Evolutionary conservation across 345 rosid species (phyloP), one percentile per base, ranked within the genome.

Genomic region (Acer yangbiense): DNA sequence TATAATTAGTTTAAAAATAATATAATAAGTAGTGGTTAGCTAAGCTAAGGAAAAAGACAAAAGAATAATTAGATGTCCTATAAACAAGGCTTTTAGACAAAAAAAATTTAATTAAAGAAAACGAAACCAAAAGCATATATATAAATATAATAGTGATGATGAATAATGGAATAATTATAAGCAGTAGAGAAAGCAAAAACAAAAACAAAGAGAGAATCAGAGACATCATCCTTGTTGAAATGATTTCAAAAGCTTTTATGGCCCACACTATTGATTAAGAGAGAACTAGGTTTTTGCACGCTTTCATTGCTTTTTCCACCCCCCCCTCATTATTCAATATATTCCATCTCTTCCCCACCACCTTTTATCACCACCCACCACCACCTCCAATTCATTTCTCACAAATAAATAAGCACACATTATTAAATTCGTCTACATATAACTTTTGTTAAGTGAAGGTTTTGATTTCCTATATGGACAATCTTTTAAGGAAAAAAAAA

Each of bases 271-370:
- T 18, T 74, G 63, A 65, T 55, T 21, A 16, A 21, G 65, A 76
- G 72, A 76, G 66, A 54, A 55, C 54, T 14, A 55, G 65, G 65
- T 20, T 32, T 75, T 14, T 67, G 72, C 72, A 76, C 72, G 66
- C 72, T 55, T 60, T 39, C 78, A 39, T 21, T 29, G 57, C 70
- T 48, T 72, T 44, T 35, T 29, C 10, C 5, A 13, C 3, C 44
- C 44, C 44, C 44, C 2, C 68, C 20, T 65, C 69, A 65, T 65
- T 65, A 65, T 65, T 65, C 69, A 65, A 65, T 65, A 65, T 65
- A 65, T 27, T 65, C 43, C 76, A 46, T 6, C 14, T 11, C 64
- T 60, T 60, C 64, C 64, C 64, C 6, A 60, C 64, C 64, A 20
- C 27, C 0, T 57, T 60, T n/a, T 57, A 21, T 21, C 8, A 21